Conservation (phyloP, 441 rosid genomes). For the Monsonia emarginata region DNA sequence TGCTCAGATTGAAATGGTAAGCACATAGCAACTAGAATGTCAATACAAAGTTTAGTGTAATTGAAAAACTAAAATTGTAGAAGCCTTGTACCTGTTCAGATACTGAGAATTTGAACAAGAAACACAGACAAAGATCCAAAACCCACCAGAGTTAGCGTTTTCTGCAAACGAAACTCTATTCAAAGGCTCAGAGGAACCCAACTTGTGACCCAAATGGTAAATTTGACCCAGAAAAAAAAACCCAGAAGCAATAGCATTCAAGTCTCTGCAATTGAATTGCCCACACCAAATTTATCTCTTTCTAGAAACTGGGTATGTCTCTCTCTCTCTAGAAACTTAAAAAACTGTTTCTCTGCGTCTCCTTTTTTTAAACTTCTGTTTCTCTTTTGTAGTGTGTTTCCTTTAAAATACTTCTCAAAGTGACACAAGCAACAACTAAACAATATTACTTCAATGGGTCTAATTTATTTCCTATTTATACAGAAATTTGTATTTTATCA, state of each 20-base stretch:
- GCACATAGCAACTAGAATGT: not conserved
- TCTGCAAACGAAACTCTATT: not conserved
- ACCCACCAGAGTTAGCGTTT: not conserved
- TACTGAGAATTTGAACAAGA: not conserved
- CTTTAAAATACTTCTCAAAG: not conserved
- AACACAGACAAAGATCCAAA: not conserved
- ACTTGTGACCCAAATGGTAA: not conserved
- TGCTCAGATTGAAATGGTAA: not conserved
- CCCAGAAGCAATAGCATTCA: not conserved
- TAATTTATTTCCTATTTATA: no score
- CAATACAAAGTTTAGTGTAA: slow-evolving; percentile 1
- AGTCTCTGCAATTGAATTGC: not conserved
- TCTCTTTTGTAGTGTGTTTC: not conserved
- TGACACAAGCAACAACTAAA: not conserved
- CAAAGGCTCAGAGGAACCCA: not conserved
- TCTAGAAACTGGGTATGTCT: not conserved
- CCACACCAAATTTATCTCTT: not conserved
- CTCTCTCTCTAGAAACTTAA: no score
- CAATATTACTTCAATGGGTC: not conserved
- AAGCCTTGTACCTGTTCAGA: not conserved
- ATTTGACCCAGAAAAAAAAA: not conserved
- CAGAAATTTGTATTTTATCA: not conserved
- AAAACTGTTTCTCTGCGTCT: not conserved
- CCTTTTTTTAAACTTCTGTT: not conserved
- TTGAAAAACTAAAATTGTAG: not conserved